A percentile compares a stretch with the other conserved stretches of the same genome.
Conservation (phyloP, 805 yeast species). For the Starmerella floricola region DNA sequence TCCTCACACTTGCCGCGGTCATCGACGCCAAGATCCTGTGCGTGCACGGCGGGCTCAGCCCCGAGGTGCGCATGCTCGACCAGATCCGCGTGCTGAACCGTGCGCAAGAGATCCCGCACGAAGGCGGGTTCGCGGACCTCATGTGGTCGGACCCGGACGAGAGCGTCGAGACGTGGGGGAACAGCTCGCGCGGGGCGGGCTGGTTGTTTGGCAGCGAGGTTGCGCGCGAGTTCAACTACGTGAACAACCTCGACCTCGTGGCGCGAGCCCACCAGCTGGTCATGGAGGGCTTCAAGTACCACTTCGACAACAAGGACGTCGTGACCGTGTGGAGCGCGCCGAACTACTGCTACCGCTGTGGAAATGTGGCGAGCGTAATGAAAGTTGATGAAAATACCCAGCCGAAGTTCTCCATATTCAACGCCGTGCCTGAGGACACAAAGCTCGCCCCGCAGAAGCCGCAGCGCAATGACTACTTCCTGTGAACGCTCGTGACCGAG, state of each 20-base stretch:
- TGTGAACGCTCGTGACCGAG: constrained; percentile 17
- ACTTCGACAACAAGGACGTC: constrained; percentile 89
- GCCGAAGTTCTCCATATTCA: constrained; percentile 85
- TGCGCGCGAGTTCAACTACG: constrained; percentile 90
- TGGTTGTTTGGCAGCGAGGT: constrained; percentile 94
- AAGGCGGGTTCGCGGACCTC: constrained; percentile 95
- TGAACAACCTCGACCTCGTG: constrained; percentile 72
- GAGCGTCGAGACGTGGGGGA: constrained; percentile 90
- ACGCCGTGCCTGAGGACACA: constrained; percentile 74
- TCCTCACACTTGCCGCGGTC: constrained; percentile 85
- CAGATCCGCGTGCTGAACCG: constrained; percentile 87
- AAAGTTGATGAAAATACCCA: constrained; percentile 75
- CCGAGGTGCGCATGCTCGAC: constrained; percentile 94
- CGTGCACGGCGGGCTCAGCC: constrained; percentile 95
- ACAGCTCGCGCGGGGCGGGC: constrained; percentile 96
- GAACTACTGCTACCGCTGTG: constrained; percentile 93
- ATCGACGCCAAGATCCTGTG: constrained; percentile 89
- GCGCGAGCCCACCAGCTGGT: constrained; percentile 97
- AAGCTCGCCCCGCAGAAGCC: constrained; percentile 30
- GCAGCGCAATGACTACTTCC: constrained; percentile 31
- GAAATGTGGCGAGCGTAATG: constrained; percentile 97
- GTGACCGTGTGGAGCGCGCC: constrained; percentile 99
- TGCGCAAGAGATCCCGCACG: constrained; percentile 98
- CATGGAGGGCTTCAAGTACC: constrained; percentile 96
- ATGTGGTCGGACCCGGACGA: constrained; percentile 98